These are phyloP conservation scores for Talaromyces liani DNA, from an alignment of 495 filamentous ascomycete genomes.

Conservation along the genomic window DNA sequence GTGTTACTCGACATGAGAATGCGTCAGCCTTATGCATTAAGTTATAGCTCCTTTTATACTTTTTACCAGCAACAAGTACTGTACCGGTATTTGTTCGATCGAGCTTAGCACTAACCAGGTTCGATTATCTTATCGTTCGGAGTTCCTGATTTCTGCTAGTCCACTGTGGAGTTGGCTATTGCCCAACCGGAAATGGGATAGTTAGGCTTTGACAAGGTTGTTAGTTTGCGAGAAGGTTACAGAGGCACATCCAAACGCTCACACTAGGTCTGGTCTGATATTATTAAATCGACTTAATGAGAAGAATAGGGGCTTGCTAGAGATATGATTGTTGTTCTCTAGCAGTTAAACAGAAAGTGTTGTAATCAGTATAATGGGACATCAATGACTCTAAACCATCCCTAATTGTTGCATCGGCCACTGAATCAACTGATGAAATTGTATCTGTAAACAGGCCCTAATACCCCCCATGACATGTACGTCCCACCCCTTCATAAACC, in stretches of 20 bases:
- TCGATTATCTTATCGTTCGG: background rate
- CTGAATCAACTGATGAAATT: constrained; percentile 22
- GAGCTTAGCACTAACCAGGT: background rate
- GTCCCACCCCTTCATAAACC: constrained; percentile 30
- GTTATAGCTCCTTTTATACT: background rate
- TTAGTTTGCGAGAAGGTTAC: too few relatives aligned
- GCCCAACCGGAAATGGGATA: background rate
- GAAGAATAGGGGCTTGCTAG: background rate
- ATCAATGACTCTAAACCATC: background rate
- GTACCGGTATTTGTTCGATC: background rate
- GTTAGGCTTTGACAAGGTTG: too few relatives aligned
- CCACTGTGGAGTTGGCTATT: background rate
- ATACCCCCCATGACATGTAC: constrained; percentile 29
- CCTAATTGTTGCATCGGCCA: constrained; percentile 20
- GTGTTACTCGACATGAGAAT: too few relatives aligned
- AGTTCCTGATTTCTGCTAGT: background rate
- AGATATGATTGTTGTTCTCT: background rate
- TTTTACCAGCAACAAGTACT: background rate
- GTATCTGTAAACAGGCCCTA: constrained; percentile 13
- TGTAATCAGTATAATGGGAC: background rate
- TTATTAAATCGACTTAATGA: too few relatives aligned
- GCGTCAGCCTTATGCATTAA: background rate
- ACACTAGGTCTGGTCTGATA: too few relatives aligned
- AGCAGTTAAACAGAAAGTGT: background rate
- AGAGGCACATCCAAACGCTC: background rate